Evolutionary conservation across 768 basidiomycete genomes (phyloP).

Genomic region (Dacryopinax primogenitus): DNA sequence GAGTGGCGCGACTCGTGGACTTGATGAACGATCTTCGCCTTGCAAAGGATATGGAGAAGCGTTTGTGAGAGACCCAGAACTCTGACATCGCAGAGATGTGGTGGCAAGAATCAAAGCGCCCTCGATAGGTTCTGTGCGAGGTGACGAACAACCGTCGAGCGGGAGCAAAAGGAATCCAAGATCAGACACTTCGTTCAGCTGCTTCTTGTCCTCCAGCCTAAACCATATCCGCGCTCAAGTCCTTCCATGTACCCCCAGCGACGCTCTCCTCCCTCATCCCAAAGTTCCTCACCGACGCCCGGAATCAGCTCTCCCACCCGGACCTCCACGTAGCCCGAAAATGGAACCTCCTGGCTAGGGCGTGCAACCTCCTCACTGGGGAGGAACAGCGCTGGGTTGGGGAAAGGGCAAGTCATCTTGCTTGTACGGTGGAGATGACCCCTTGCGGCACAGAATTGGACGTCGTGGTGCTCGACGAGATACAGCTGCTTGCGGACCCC

Average conservation of each 20-base stretch:
- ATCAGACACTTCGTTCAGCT: too few relatives aligned
- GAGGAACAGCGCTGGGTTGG: slow-evolving; percentile 71
- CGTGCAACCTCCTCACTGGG: slow-evolving; percentile 82
- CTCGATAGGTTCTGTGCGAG: too few relatives aligned
- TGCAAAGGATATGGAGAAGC: too few relatives aligned
- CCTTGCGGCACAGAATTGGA: slow-evolving; percentile 36
- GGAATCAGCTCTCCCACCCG: neutral
- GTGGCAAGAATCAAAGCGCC: too few relatives aligned
- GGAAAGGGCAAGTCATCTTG: slow-evolving; percentile 42
- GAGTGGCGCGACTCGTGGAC: too few relatives aligned
- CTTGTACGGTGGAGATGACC: slow-evolving; percentile 93
- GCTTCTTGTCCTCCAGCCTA: too few relatives aligned
- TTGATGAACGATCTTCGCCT: too few relatives aligned
- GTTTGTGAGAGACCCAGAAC: too few relatives aligned
- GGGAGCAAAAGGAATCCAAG: too few relatives aligned
- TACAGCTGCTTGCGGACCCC: slow-evolving; percentile 81
- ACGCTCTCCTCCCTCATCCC: neutral
- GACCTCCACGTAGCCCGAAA: neutral
- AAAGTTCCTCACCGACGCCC: neutral
- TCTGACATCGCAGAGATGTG: too few relatives aligned
- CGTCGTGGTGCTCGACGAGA: slow-evolving; percentile 91
- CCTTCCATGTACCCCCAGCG: neutral
- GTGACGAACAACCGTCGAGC: too few relatives aligned
- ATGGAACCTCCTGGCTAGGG: slow-evolving; percentile 31
- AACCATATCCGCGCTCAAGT: too few relatives aligned